These are phyloP conservation scores for Thamnidium elegans DNA, from an alignment of 192 early-diverging fungal genomes.

Conservation along the genomic window DNA sequence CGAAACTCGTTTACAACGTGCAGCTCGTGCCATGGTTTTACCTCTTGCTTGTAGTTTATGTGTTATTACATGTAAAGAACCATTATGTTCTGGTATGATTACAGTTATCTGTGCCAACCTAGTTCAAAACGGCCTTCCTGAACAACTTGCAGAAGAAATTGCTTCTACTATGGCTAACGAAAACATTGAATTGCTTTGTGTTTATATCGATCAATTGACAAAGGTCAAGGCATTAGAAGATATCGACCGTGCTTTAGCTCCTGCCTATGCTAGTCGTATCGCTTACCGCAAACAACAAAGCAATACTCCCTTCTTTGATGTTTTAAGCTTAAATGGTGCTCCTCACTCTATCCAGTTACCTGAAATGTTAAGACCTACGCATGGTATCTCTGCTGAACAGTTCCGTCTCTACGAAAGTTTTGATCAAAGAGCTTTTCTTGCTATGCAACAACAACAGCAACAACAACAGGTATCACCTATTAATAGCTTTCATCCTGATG, in stretches of 20 bases:
- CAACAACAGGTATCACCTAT: constrained; percentile 5
- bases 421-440: constrained; percentile 12
- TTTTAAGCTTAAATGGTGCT: constrained; percentile 30
- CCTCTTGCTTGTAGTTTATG: constrained; percentile 60
- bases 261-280: constrained; percentile 68
- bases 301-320: constrained; percentile 75
- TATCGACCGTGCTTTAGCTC: constrained; percentile 74
- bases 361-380: constrained; percentile 15
- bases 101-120: constrained; percentile 62
- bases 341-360: constrained; percentile 17
- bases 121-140: constrained; percentile 69
- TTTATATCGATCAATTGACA: constrained; percentile 92
- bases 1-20: constrained; percentile 84
- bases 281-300: constrained; percentile 58
- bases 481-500: constrained; percentile 8
- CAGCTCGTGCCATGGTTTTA: constrained; percentile 93
- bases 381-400: constrained; percentile 21
- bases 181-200: constrained; percentile 90
- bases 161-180: constrained; percentile 83
- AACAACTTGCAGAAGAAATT: constrained; percentile 77
- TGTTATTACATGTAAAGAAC: constrained; percentile 91
- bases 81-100: constrained; percentile 79
- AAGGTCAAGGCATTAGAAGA: constrained; percentile 86
- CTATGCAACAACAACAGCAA: neutral
- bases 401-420: constrained; percentile 15